Percentiles rank a stretch among this genome's conserved stretches.
These are phyloP conservation scores for Dendryphion nanum DNA, from an alignment of 2,329 filamentous ascomycete species.

Conservation along the genomic window DNA sequence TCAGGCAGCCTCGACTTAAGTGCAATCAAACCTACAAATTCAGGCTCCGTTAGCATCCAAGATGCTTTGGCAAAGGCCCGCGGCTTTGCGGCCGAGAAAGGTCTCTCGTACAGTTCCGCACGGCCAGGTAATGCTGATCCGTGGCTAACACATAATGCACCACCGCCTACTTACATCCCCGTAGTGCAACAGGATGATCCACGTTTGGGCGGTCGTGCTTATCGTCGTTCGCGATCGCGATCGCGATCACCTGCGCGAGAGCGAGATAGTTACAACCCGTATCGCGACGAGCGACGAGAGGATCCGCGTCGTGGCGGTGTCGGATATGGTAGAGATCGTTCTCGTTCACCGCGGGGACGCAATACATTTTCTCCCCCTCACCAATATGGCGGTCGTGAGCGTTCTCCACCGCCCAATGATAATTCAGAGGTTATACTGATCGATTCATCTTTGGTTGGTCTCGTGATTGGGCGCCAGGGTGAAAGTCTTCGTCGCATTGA, in stretches of 20 bases:
- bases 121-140: constrained; percentile 49
- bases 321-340: constrained; percentile 68
- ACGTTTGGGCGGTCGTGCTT: constrained; percentile 54
- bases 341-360: constrained; percentile 65
- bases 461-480: constrained; percentile 87
- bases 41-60: constrained; percentile 77
- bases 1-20: constrained; percentile 79
- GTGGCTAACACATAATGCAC: constrained; percentile 14
- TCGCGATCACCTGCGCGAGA: constrained; percentile 60
- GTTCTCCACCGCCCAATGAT: constrained; percentile 65
- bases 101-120: constrained; percentile 54
- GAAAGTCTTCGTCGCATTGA: constrained; percentile 88
- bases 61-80: constrained; percentile 84
- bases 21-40: constrained; percentile 73
- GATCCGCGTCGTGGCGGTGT: constrained; percentile 58
- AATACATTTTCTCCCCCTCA: constrained; percentile 60
- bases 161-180: too few relatives aligned
- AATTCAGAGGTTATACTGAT: constrained; percentile 81
- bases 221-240: constrained; percentile 70
- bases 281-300: constrained; percentile 79
- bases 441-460: constrained; percentile 79
- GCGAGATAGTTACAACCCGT: constrained; percentile 76
- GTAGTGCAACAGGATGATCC: too few relatives aligned
- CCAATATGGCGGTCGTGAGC: constrained; percentile 49
- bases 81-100: constrained; percentile 77